A percentile compares a stretch with the other conserved stretches of the same genome.
Conservation (phyloP, 352 stramenopile species). For the Aphanomyces invadans region DNA sequence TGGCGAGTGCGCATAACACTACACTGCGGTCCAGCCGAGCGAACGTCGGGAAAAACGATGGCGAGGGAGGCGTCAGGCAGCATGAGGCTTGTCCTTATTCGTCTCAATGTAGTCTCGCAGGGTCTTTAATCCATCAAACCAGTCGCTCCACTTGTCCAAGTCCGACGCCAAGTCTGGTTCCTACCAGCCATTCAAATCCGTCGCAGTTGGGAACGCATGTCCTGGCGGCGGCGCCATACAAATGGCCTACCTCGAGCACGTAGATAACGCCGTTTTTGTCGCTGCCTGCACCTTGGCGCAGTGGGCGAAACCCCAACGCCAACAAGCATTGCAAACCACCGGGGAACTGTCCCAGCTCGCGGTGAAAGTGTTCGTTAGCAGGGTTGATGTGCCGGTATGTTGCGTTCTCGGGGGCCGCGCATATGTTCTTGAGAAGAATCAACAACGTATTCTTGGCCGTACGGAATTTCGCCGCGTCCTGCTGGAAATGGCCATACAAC, state of each 20-base stretch:
- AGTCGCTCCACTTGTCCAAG: constrained; percentile 69
- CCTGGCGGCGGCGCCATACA: too few species aligned
- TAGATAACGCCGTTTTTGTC: constrained; percentile 45
- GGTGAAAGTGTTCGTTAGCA: constrained; percentile 61
- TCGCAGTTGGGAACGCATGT: too few species aligned
- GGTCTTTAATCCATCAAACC: constrained; percentile 68
- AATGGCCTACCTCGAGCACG: constrained; percentile 45
- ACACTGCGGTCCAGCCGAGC: too few species aligned
- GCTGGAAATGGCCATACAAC: not conserved
- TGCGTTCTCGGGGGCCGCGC: constrained; percentile 54
- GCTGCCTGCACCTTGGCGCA: too few species aligned
- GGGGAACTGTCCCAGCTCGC: constrained; percentile 53
- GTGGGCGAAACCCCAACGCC: constrained; percentile 58
- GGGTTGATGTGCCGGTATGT: constrained; percentile 63
- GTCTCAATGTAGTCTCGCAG: constrained; percentile 36
- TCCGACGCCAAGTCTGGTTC: constrained; percentile 66
- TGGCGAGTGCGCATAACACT: too few species aligned
- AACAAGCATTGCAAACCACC: constrained; percentile 57
- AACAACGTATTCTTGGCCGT: constrained; percentile 26
- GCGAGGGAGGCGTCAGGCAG: too few species aligned
- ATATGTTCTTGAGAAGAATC: constrained; percentile 54
- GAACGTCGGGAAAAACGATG: too few species aligned
- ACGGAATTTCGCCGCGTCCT: not conserved
- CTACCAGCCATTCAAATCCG: too few species aligned
- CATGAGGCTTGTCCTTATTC: too few species aligned